Base-by-base conservation (phyloP, 805 yeast genomes). In the Clavispora phyllophila region DNA sequence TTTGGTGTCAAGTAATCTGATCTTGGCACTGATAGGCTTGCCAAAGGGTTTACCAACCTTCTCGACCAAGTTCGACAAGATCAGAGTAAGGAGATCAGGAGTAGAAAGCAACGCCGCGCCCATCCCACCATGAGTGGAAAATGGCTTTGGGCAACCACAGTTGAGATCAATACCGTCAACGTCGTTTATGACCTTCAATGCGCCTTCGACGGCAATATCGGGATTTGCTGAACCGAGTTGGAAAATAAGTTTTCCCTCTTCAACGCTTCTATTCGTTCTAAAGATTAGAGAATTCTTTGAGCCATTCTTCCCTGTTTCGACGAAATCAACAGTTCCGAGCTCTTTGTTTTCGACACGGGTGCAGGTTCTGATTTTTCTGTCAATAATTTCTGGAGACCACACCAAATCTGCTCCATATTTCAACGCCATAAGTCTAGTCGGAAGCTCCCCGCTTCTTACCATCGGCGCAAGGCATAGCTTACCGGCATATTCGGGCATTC, bases 121-220 rank as follows among this genome's bases (percentile, higher is more conserved):
- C 98, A 93, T 93, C 1, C 99, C 99, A 0, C 95, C 74, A 62
- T 93, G 99, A 3, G 89, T 75, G 1, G 95, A 85, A 56, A 93
- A 93, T 52, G 89, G 97, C 60, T 91, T 93, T 3, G 99, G 99
- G 65, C 99, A 93, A 5, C 99, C 99, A 23, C 96, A 88, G 61
- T 93, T 93, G 44, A 93, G 74, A 60, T 93, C 99, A 5, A 93
- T 84, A 8, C 95, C 98, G 49, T 80, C 89, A 3, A 93, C 98
- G 61, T 93, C 98, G 1, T 71, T 57, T 8, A 90, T 87, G 3
- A 93, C 86, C 34, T 82, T 72, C 41, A 75, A 66, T 0, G 96
- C 97, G 1, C 97, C 99, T 47, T 83, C 69, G 1, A 89, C 96
- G 0, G 99, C 99, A 17, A 89, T 63, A 0, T 79, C 83, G 0